These are phyloP conservation scores for thale cress (Arabidopsis thaliana) DNA, from an alignment of 345 rosid genomes.

Conservation along the genomic window DNA sequence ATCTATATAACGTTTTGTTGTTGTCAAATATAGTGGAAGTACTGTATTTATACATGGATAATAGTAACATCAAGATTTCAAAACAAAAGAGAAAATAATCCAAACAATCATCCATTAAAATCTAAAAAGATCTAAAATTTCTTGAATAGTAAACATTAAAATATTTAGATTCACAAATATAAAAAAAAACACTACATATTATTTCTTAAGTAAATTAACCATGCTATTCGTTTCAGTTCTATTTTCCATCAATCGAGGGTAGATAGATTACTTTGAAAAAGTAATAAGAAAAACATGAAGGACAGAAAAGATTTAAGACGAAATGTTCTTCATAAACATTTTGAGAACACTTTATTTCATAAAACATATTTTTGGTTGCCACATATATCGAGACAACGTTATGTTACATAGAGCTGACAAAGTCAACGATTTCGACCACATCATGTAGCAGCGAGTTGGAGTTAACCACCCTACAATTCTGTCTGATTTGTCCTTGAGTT, in stretches of 20 bases:
- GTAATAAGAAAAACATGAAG: not conserved
- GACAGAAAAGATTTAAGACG: not conserved
- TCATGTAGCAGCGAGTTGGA: slow-evolving; percentile 31
- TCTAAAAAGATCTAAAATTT: too few relatives aligned
- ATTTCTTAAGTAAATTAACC: not conserved
- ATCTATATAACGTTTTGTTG: too few relatives aligned
- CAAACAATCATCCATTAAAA: too few relatives aligned
- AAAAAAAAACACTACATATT: too few relatives aligned
- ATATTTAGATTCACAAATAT: too few relatives aligned
- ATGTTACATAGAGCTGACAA: slow-evolving; percentile 32
- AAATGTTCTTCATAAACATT: not conserved
- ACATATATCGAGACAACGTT: not conserved
- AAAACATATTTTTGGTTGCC: slow-evolving; percentile 1
- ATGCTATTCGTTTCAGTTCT: not conserved
- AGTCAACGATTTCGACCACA: slow-evolving; percentile 28
- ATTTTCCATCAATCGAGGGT: not conserved
- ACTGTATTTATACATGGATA: too few relatives aligned
- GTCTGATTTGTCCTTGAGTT: slow-evolving; percentile 57
- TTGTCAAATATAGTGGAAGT: too few relatives aligned
- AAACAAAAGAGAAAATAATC: too few relatives aligned
- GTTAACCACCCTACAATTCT: slow-evolving; percentile 53
- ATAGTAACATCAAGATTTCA: too few relatives aligned
- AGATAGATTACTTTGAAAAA: not conserved
- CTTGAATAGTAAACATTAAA: too few relatives aligned
- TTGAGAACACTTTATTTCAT: slow-evolving; percentile 11